Percentiles rank a stretch among this genome's conserved stretches.
These are phyloP conservation scores for Camellia lanceoleosa DNA, from an alignment of 148 eudicot genomes.

Conservation along the genomic window DNA sequence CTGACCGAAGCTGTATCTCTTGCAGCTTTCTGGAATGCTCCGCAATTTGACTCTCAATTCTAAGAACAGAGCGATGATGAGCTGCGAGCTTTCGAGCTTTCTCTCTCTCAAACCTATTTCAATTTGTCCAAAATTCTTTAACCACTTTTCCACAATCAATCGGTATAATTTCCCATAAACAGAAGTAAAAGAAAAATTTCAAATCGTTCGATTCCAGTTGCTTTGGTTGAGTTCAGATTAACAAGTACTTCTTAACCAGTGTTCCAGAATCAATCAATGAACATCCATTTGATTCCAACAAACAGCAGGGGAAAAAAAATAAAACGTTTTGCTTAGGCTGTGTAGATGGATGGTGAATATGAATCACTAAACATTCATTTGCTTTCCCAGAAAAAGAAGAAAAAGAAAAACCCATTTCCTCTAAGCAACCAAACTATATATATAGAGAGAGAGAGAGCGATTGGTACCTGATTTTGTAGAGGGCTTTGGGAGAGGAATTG, in stretches of 20 bases:
- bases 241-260: not conserved
- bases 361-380: not conserved
- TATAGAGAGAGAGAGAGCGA: not conserved
- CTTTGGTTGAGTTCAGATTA: not conserved
- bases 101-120: conserved; percentile 68
- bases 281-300: not conserved
- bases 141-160: not conserved
- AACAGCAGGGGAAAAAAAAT: not conserved
- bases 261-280: not conserved
- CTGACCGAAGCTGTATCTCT: conserved; percentile 31
- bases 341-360: not conserved
- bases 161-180: not conserved
- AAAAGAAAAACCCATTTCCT: not conserved
- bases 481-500: conserved; percentile 31
- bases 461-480: conserved; percentile 46
- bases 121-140: not conserved
- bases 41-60: conserved; percentile 62
- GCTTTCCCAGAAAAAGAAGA: not conserved
- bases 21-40: conserved; percentile 45
- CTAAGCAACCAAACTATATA: not conserved
- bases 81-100: conserved; percentile 52
- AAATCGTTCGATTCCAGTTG: not conserved
- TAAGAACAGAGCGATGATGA: conserved; percentile 56
- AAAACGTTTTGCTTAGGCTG: not conserved
- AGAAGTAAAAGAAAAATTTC: not conserved